Evolutionary conservation across 805 yeast species (phyloP).

Genomic region (Cyberlindnera subsufficiens): DNA sequence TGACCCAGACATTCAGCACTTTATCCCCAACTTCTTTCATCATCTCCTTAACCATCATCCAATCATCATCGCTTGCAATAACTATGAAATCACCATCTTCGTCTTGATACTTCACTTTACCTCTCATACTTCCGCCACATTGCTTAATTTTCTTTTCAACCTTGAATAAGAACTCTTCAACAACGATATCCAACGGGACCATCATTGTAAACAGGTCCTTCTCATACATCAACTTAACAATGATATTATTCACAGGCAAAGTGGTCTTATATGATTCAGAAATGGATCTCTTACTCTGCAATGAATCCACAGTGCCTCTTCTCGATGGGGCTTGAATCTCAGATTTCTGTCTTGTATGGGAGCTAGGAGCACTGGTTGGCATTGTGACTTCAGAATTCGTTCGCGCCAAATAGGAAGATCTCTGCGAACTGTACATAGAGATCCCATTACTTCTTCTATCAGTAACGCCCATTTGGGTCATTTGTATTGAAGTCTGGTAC

Average conservation of each 20-base stretch:
- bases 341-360: slow-evolving; percentile 24
- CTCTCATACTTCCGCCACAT: slow-evolving; percentile 41
- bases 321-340: slow-evolving; percentile 17
- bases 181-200: slow-evolving; percentile 46
- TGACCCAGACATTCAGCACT: slow-evolving; percentile 37
- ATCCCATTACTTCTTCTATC: slow-evolving; percentile 25
- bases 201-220: slow-evolving; percentile 57
- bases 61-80: slow-evolving; percentile 81
- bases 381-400: slow-evolving; percentile 17
- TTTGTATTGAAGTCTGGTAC: slow-evolving; percentile 5
- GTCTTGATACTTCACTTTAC: slow-evolving; percentile 75
- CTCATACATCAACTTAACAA: slow-evolving; percentile 36
- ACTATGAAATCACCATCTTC: slow-evolving; percentile 94
- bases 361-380: slow-evolving; percentile 9
- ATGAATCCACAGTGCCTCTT: slow-evolving; percentile 23
- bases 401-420: slow-evolving; percentile 22
- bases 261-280: slow-evolving; percentile 34
- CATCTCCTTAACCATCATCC: slow-evolving; percentile 79
- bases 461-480: slow-evolving; percentile 15
- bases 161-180: slow-evolving; percentile 48
- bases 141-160: slow-evolving; percentile 52
- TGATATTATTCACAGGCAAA: slow-evolving; percentile 31
- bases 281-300: slow-evolving; percentile 28
- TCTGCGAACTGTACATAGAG: slow-evolving; percentile 15
- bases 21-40: slow-evolving; percentile 45